Evolutionary conservation across 2,329 filamentous ascomycete genomes (phyloP).

Genomic region (Fusarium setosum): DNA sequence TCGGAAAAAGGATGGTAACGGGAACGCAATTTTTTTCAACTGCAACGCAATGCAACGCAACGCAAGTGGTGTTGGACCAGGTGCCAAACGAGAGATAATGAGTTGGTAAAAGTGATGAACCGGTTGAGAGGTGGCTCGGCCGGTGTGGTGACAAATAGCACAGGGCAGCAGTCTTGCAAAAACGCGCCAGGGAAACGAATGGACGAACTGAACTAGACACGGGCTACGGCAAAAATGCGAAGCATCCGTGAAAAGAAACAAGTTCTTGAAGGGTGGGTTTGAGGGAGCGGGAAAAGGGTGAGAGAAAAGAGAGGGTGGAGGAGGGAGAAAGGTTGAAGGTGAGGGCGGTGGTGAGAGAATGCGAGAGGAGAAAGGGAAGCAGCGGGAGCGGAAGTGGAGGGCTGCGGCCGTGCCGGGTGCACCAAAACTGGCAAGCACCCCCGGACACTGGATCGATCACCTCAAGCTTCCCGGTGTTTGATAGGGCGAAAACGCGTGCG

Average conservation of each 20-base stretch:
- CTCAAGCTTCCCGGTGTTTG: slow-evolving; percentile 21
- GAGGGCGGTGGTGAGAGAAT: slow-evolving; percentile 31
- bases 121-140: background rate
- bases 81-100: slow-evolving; percentile 38
- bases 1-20: slow-evolving; percentile 20
- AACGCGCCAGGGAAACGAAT: slow-evolving; percentile 43
- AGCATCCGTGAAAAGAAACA: slow-evolving; percentile 34
- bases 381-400: slow-evolving; percentile 6
- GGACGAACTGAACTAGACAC: slow-evolving; percentile 43
- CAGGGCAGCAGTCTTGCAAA: slow-evolving; percentile 37
- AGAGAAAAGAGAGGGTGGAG: slow-evolving; percentile 2
- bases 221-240: slow-evolving; percentile 30
- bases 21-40: slow-evolving; percentile 19
- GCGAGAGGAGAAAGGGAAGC: slow-evolving; percentile 26
- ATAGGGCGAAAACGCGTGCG: slow-evolving; percentile 35
- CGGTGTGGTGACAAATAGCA: slow-evolving; percentile 11
- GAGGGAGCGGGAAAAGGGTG: slow-evolving; percentile 22
- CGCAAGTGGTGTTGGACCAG: slow-evolving; percentile 38
- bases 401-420: slow-evolving; percentile 12
- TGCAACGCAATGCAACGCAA: slow-evolving; percentile 22
- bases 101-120: slow-evolving; percentile 26
- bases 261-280: slow-evolving; percentile 24
- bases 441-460: slow-evolving; percentile 24
- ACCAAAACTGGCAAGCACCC: slow-evolving; percentile 2
- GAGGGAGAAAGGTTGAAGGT: background rate